These are phyloP conservation scores for Aegilops longissima DNA, from an alignment of 176 grass and related monocot species.

Conservation along the genomic window DNA sequence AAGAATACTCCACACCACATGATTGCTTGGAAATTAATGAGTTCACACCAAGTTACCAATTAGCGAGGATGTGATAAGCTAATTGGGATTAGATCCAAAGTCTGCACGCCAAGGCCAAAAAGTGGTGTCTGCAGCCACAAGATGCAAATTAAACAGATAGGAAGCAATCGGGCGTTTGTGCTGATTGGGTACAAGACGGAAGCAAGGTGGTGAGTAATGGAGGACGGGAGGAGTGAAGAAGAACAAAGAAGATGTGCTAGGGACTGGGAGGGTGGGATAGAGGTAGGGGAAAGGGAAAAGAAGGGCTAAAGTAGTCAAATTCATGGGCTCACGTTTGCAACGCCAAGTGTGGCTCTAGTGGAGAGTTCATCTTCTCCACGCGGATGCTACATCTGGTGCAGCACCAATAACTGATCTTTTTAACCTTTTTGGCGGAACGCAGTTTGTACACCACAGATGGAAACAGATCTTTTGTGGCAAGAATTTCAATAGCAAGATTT, in stretches of 20 bases:
- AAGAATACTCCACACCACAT: neutral
- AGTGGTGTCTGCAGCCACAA: neutral
- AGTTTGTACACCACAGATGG: neutral
- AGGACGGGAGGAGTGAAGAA: neutral
- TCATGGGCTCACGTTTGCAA: neutral
- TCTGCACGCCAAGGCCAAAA: neutral
- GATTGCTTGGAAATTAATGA: slow-evolving; percentile 1
- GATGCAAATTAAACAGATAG: slow-evolving; percentile 7
- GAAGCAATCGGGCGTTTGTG: neutral
- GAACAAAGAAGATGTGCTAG: slow-evolving; percentile 7
- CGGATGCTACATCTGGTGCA: neutral
- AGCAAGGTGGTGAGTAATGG: neutral
- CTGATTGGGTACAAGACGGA: neutral
- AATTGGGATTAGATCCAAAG: slow-evolving; percentile 14
- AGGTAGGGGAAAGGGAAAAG: slow-evolving; percentile 31
- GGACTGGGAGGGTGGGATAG: slow-evolving; percentile 11
- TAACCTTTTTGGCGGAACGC: neutral
- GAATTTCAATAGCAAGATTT: slow-evolving; percentile 3
- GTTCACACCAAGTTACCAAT: slow-evolving; percentile 4
- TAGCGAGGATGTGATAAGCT: neutral
- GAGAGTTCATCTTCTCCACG: slow-evolving; percentile 10
- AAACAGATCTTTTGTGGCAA: neutral
- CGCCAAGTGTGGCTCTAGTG: neutral
- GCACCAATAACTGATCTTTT: neutral
- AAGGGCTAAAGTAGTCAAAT: slow-evolving; percentile 8